A percentile compares a stretch with the other conserved stretches of the same genome.
Conservation (phyloP, 2,329 filamentous ascomycete species). For the Venturia effusa region DNA sequence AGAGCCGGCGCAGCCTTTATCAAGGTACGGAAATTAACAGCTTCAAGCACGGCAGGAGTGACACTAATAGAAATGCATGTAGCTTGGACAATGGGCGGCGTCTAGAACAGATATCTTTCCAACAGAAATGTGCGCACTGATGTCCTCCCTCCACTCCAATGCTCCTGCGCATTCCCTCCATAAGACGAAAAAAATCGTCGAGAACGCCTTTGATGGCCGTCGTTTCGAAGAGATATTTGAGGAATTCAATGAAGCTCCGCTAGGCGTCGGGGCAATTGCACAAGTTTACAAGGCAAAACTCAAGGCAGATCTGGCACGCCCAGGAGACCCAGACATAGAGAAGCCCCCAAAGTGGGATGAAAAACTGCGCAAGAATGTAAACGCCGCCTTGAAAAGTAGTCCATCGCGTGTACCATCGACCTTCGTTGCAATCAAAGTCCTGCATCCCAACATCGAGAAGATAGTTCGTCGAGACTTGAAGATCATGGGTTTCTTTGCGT, state of each 20-base stretch:
- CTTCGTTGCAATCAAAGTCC: conserved; percentile 91
- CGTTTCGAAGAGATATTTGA: conserved; percentile 87
- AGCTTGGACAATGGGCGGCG: conserved; percentile 96
- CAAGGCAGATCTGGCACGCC: conserved; percentile 62
- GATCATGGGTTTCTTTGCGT: conserved; percentile 91
- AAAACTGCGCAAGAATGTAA: conserved; percentile 70
- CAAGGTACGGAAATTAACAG: conserved; percentile 49
- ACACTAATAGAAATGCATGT: conserved; percentile 13
- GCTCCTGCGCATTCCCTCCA: conserved; percentile 82
- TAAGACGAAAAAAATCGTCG: conserved; percentile 68
- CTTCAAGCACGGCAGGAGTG: not conserved
- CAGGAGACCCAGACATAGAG: conserved; percentile 45
- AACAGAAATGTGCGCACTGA: conserved; percentile 76
- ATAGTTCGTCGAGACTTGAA: conserved; percentile 80
- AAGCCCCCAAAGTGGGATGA: conserved; percentile 49
- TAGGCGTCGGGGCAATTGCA: conserved; percentile 92
- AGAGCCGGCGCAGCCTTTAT: conserved; percentile 91
- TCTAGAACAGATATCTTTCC: conserved; percentile 96
- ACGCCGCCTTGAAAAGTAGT: conserved; percentile 74
- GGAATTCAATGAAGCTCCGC: conserved; percentile 79
- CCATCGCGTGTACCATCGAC: conserved; percentile 77
- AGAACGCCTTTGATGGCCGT: conserved; percentile 69
- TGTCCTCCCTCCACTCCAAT: conserved; percentile 92
- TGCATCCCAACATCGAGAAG: conserved; percentile 84
- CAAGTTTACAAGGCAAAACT: conserved; percentile 96